Evolutionary conservation across 257 asterid species (phyloP), one percentile per base, ranked within the genome.

Genomic region (Solanum pennellii): DNA sequence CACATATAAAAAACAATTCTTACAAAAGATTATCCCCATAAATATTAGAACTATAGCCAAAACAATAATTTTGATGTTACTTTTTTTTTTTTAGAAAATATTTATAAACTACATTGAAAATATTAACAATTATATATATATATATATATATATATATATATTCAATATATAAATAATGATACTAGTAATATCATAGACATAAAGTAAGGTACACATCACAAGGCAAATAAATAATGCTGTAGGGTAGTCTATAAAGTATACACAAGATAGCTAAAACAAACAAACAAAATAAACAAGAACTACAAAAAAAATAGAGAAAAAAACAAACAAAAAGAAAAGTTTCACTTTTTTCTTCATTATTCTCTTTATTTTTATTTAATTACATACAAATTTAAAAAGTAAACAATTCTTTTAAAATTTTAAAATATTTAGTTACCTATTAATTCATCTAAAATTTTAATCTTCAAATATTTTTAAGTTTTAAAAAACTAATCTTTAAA

Each of bases 121-220:
- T 71, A 31, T 31, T 71, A 16, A 71, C 42, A 33, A 37, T 5
- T 37, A 0, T 35, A 35, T 35, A 5, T 31, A 3, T 31, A 31
- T 31, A 3, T 35, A 35, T 35, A 35, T n/a, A n/a, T 37, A 0
- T 35, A 35, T 35, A 5, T 0, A 35, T 37, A 5, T 37, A 37
- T 37, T 37, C 39, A 37, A 37, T 37, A 37, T 37, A 37, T 37
- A 37, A 37, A 37, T 52, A 52, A 0, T 52, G 62, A 37, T 86
- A 88, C 89, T 88, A 91, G 84, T 82, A 83, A 89, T 89, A 89
- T 88, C 87, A 75, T 87, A 88, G 88, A 82, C 65, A 86, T 73
- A 91, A 92, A 94, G 95, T 91, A 31, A 47, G 85, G 69, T 47
- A 44, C 75, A 85, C 29, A 52, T 77, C 62, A 44, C 65, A 59